phyloP scores from a whole-genome alignment of 352 stramenopile species.

The Elongisporangium senticosum region DNA sequence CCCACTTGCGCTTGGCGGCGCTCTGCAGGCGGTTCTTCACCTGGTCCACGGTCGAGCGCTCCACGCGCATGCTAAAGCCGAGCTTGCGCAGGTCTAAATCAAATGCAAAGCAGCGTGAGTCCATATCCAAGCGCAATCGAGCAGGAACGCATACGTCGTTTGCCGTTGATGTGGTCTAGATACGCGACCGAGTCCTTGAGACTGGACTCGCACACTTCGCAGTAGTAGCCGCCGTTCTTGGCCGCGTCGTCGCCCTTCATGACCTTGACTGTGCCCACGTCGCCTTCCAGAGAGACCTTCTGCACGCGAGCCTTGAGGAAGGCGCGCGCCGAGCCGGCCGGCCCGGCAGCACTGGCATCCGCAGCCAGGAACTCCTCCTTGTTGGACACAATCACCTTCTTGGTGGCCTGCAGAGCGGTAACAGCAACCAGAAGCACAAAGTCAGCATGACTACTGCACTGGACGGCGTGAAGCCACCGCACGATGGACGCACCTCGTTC shows the following conservation, averaged over 20 bases:
- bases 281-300: constrained; percentile 78
- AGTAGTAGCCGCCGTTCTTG: constrained; percentile 87
- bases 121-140: neutral
- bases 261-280: constrained; percentile 82
- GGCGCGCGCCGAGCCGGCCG: constrained; percentile 54
- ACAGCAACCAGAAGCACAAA: neutral
- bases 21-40: constrained; percentile 85
- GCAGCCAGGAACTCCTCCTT: constrained; percentile 78
- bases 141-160: constrained; percentile 72
- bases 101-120: constrained; percentile 3
- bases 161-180: constrained; percentile 94
- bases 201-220: constrained; percentile 89
- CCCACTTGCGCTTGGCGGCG: constrained; percentile 78
- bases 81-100: constrained; percentile 82
- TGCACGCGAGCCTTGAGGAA: constrained; percentile 73
- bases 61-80: constrained; percentile 90
- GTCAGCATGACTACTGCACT: too few relatives aligned
- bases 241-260: constrained; percentile 81
- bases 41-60: constrained; percentile 79
- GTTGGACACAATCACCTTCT: constrained; percentile 62
- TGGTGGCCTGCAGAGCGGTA: constrained; percentile 21
- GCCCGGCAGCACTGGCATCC: constrained; percentile 53
- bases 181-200: constrained; percentile 93
- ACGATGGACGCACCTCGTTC: constrained; percentile 24
- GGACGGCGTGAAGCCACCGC: neutral